Base-by-base conservation (phyloP, 2,329 filamentous ascomycete species). In the Aspergillus sp. region DNA sequence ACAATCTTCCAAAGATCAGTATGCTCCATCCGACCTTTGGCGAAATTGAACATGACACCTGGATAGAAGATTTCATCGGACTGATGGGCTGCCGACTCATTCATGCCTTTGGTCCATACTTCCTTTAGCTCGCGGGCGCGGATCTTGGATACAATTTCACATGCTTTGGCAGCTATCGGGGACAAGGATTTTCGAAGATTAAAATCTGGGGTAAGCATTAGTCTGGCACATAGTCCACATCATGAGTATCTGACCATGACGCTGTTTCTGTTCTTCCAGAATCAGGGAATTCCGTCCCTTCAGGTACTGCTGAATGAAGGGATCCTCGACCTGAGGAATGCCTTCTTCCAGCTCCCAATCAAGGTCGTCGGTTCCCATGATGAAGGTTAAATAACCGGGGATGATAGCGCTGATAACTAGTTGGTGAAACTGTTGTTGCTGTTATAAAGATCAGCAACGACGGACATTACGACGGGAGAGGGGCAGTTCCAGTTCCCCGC, bases 11-110 rank as follows among this genome's bases (percentile, higher is more conserved):
- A 97, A 26, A 96, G 74, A 59, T 83, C 83, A 10, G 88, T 95
- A 54, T 76, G 75, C 67, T 95, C 88, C 81, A 95, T 94, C 32
- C 82, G 81, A n/a, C 83, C 79, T 66, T 90, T 91, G 54, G 89
- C 89, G 31, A 91, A 76, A 31, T 80, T 83, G 68, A 95, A 96
- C 86, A 95, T 93, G 85, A 95, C 95, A 8, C 90, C 90, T 0
- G 89, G 89, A 61, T 86, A 88, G 40, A 91, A 72, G 53, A 82
- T 80, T 48, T 81, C 77, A 54, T 81, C 74, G 27, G 70, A 71
- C 44, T 80, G 70, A 50, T 79, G 77, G 4, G 84, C 82, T 3
- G 89, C 71, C 36, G 75, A 75, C 58, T 90, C 83, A 56, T 91
- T 86, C 39, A 86, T 79, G 37, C 81, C 77, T 29, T 79, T 74